These are phyloP conservation scores for Raffaelea deltoideospora DNA, from an alignment of 2,329 filamentous ascomycete genomes.

Conservation along the genomic window DNA sequence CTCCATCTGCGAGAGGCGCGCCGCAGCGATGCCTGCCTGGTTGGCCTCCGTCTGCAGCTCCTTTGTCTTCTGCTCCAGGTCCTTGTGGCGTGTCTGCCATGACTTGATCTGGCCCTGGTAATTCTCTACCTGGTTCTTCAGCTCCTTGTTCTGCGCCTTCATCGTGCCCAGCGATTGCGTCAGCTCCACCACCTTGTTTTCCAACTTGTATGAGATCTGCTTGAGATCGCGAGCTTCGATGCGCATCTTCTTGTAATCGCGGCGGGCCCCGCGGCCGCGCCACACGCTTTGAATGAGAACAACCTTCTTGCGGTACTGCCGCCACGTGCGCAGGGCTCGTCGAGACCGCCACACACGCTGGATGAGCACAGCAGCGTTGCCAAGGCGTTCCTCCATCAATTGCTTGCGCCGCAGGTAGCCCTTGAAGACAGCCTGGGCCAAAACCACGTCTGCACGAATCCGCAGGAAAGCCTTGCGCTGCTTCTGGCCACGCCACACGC, in stretches of 20 bases:
- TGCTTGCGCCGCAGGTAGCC: slow-evolving; percentile 81
- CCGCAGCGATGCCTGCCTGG: slow-evolving; percentile 89
- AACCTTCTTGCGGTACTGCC: slow-evolving; percentile 78
- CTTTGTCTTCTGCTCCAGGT: slow-evolving; percentile 76
- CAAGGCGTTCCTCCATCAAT: slow-evolving; percentile 85
- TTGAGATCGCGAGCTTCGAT: slow-evolving; percentile 97
- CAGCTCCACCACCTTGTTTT: slow-evolving; percentile 98
- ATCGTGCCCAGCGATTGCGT: slow-evolving; percentile 85
- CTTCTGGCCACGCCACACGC: slow-evolving; percentile 86
- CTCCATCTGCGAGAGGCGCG: slow-evolving; percentile 80
- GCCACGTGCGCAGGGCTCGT: slow-evolving; percentile 64
- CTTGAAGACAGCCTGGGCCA: slow-evolving; percentile 82
- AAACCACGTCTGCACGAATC: slow-evolving; percentile 70
- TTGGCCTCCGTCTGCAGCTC: slow-evolving; percentile 95
- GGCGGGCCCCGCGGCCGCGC: slow-evolving; percentile 70
- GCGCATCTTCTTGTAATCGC: slow-evolving; percentile 75
- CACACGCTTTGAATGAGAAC: slow-evolving; percentile 83
- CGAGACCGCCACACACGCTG: slow-evolving; percentile 82
- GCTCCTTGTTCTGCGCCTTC: slow-evolving; percentile 85
- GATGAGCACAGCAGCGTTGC: slow-evolving; percentile 80
- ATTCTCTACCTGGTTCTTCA: slow-evolving; percentile 79
- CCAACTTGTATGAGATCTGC: slow-evolving; percentile 97
- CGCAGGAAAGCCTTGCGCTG: slow-evolving; percentile 66
- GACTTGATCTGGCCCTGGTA: slow-evolving; percentile 94
- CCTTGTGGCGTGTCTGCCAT: slow-evolving; percentile 85